These are phyloP conservation scores for Parascedosporium putredinis DNA, from an alignment of 2,329 filamentous ascomycete genomes.

Conservation along the genomic window DNA sequence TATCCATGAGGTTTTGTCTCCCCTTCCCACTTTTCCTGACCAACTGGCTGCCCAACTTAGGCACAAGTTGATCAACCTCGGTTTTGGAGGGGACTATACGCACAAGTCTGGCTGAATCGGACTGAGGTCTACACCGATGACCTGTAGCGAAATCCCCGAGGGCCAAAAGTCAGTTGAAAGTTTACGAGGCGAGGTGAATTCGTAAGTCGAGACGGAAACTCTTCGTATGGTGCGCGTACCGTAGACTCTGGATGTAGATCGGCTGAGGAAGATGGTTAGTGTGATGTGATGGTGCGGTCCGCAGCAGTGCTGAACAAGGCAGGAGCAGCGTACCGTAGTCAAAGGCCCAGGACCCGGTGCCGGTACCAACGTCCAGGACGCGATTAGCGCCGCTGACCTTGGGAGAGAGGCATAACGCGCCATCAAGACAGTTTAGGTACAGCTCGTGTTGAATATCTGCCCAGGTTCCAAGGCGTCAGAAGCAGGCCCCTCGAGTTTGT, in stretches of 20 bases:
- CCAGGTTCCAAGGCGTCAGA: constrained; percentile 12
- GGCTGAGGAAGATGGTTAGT: background rate
- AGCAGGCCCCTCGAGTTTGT: background rate
- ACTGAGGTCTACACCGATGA: constrained; percentile 31
- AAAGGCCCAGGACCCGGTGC: constrained; percentile 22
- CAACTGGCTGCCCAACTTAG: no score
- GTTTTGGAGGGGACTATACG: constrained; percentile 7
- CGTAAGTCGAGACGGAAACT: background rate
- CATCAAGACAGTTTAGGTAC: constrained; percentile 16
- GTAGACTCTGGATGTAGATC: background rate
- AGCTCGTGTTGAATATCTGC: constrained; percentile 19
- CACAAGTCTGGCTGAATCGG: constrained; percentile 29
- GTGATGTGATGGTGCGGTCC: rapidly evolving
- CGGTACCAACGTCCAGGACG: constrained; percentile 22
- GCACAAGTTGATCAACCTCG: no score
- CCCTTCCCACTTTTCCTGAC: no score
- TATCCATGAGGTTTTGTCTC: no score
- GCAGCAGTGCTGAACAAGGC: constrained; percentile 10
- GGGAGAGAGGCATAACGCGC: constrained; percentile 15
- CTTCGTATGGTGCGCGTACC: background rate
- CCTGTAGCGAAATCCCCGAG: constrained; percentile 5
- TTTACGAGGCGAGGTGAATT: no score
- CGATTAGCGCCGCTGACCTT: constrained; percentile 11
- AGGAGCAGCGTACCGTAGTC: constrained; percentile 17
- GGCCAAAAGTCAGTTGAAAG: constrained; percentile 3